phyloP scores from a whole-genome alignment of 1,139 yeast species.

The Debaryomycetaceae sp. region DNA sequence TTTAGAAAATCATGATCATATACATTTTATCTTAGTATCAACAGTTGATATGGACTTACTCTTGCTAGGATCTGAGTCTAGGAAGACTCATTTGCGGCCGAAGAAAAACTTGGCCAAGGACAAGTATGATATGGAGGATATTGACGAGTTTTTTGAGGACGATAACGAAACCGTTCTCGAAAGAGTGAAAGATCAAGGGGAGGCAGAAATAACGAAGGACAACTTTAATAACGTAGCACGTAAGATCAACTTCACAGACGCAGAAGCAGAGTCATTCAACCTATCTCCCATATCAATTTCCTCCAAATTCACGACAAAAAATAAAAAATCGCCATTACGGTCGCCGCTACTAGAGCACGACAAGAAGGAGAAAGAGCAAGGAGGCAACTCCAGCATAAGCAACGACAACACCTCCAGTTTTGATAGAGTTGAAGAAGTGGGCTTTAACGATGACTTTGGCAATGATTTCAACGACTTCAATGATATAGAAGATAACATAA shows the following conservation, averaged over 20 bases:
- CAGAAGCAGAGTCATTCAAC: slow-evolving; percentile 34
- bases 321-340: slow-evolving; percentile 31
- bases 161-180: slow-evolving; percentile 34
- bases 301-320: slow-evolving; percentile 14
- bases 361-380: slow-evolving; percentile 1
- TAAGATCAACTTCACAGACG: slow-evolving; percentile 37
- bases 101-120: slow-evolving; percentile 54
- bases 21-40: background rate
- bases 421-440: background rate
- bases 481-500: slow-evolving; percentile 12
- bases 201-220: slow-evolving; percentile 5
- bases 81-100: slow-evolving; percentile 60
- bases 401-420: slow-evolving; percentile 5
- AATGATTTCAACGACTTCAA: slow-evolving; percentile 7
- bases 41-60: slow-evolving; percentile 41
- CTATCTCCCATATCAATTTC: slow-evolving; percentile 28
- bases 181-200: slow-evolving; percentile 5
- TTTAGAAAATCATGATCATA: slow-evolving; percentile 2
- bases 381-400: background rate
- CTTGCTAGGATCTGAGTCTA: slow-evolving; percentile 51
- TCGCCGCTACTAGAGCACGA: slow-evolving; percentile 30
- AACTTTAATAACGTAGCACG: slow-evolving; percentile 25
- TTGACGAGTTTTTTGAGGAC: slow-evolving; percentile 66
- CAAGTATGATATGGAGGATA: slow-evolving; percentile 72
- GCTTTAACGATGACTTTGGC: slow-evolving; percentile 8